Evolutionary conservation across 345 rosid genomes (phyloP).

Genomic region (Kernera saxatilis): DNA sequence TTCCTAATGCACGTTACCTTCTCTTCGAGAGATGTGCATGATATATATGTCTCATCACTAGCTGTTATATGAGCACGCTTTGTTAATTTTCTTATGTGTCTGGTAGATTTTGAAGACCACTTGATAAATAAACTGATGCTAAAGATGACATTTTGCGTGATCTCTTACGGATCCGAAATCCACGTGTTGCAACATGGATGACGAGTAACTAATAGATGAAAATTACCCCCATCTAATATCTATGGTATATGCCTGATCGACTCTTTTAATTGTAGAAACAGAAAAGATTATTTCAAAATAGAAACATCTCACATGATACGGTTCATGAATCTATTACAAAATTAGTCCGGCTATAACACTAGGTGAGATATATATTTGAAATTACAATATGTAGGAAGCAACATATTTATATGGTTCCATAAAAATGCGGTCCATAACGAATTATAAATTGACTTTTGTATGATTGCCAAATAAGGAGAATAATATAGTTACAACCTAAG

Average conservation of each 20-base stretch:
- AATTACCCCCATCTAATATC: no score
- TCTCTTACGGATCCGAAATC: not conserved
- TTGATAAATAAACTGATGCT: not conserved
- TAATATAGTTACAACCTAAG: not conserved
- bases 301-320: not conserved
- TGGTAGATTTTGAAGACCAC: not conserved
- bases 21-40: not conserved
- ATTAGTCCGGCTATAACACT: not conserved
- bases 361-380: not conserved
- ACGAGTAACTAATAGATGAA: not conserved
- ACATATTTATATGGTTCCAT: not conserved
- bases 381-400: not conserved
- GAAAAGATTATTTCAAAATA: not conserved
- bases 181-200: not conserved
- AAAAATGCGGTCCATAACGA: not conserved
- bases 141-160: not conserved
- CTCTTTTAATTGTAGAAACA: not conserved
- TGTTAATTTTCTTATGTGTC: not conserved
- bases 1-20: no score
- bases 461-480: not conserved
- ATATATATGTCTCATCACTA: not conserved
- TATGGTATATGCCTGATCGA: no score
- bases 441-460: not conserved
- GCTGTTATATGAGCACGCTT: not conserved
- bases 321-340: not conserved